Base-by-base conservation (phyloP, 495 filamentous ascomycete species). In the Penicillium salamii region DNA sequence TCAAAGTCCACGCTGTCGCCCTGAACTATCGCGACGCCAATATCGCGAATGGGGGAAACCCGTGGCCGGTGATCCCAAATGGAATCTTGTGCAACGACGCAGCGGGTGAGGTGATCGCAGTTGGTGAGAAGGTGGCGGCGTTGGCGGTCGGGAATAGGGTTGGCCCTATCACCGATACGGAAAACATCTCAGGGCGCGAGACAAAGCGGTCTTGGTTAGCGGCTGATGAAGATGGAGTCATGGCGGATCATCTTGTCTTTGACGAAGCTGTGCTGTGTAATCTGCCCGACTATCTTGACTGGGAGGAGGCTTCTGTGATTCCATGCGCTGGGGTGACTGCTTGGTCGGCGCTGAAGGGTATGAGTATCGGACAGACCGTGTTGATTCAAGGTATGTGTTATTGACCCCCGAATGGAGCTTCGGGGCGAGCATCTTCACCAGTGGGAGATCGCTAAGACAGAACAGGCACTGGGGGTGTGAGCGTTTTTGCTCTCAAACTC, bases 21-120 rank as follows among this genome's bases (percentile, higher is more conserved):
- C 63, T 78, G 11, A 80, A 78, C 61, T 75, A 73, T 45, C 59
- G 68, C 13, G 73, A 73, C 36, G 66, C 64, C 8, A 68, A 69
- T 46, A 74, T 74, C 36, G 49, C 60, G 0, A 68, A 69, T 26
- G 70, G 66, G 2, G 50, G 57, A 0, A 69, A 70, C 38, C 71
- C 71, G 1, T 70, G 66, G 69, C 63, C 65, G 0, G 58, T 69
- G 1, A 32, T 52, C 2, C 54, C 64, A 0, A 49, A 69, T 33
- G 70, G 65, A 0, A 67, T 74, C 18, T 46, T 60, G 0, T 53
- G 66, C 32, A 65, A 63, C 36, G 69, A 74, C 40, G 67, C 63
- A 8, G 70, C 69, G 0, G 67, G 67, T 14, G 63, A 69, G 47
- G 45, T 75, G 12, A 55, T 72, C 7, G 57, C 58, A 2, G 37